These are phyloP conservation scores for Lepidium africanum DNA, from an alignment of 345 rosid species.

Conservation along the genomic window DNA sequence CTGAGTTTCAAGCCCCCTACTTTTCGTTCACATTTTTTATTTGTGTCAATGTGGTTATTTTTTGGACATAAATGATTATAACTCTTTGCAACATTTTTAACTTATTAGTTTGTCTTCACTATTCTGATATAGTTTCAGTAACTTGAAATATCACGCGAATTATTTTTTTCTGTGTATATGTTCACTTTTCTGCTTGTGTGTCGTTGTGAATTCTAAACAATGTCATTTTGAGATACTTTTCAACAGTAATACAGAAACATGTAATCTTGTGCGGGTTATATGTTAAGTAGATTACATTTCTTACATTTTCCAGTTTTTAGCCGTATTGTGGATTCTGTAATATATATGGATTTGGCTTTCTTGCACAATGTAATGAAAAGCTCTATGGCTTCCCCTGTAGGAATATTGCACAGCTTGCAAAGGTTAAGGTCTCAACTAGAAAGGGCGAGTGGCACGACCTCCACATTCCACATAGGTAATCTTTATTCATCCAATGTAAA, in stretches of 20 bases:
- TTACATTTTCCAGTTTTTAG: not conserved
- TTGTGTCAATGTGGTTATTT: not conserved
- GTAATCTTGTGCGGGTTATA: not conserved
- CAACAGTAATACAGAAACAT: not conserved
- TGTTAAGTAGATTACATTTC: not conserved
- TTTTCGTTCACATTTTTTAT: not conserved
- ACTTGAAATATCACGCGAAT: not conserved
- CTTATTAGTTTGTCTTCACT: not conserved
- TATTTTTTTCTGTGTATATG: not conserved
- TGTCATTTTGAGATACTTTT: not conserved
- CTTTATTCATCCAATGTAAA: not conserved
- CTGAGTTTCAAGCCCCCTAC: not conserved
- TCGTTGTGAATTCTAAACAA: slow-evolving; percentile 5
- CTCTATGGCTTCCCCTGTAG: slow-evolving; percentile 33
- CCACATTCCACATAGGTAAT: slow-evolving; percentile 43
- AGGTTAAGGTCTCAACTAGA: slow-evolving; percentile 68
- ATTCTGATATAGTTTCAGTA: not conserved
- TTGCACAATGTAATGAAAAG: not conserved
- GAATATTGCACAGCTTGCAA: slow-evolving; percentile 81
- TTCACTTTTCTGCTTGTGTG: not conserved
- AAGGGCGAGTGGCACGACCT: slow-evolving; percentile 71
- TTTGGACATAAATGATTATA: not conserved
- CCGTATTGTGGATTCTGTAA: not conserved
- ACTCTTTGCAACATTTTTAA: not conserved
- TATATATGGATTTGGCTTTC: not conserved